Evolutionary conservation across 2,329 filamentous ascomycete species (phyloP).

Genomic region (Metarhizium humberi): DNA sequence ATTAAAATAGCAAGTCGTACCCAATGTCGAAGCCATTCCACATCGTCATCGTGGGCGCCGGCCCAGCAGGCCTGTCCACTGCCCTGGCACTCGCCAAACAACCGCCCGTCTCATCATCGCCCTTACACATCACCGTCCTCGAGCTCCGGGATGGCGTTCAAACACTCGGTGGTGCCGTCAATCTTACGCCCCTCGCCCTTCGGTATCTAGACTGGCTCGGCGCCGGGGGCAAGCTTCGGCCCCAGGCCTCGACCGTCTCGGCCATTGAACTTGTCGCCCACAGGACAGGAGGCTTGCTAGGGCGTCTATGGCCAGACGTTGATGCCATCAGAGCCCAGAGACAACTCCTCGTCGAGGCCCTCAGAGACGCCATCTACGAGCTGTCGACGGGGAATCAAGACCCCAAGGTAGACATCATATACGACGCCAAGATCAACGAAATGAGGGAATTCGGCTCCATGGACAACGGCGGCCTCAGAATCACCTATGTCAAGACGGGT

Average conservation of each 20-base stretch:
- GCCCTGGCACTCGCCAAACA: constrained; percentile 35
- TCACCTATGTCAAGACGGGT: constrained; percentile 1
- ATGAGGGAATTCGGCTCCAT: constrained; percentile 9
- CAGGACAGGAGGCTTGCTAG: constrained; percentile 15
- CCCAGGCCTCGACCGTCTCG: constrained; percentile 9
- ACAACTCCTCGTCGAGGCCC: constrained; percentile 14
- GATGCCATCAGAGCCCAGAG: constrained; percentile 19
- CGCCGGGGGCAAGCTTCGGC: constrained; percentile 16
- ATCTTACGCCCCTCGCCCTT: constrained; percentile 36
- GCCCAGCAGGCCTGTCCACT: constrained; percentile 39
- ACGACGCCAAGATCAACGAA: constrained; percentile 8
- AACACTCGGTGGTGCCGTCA: constrained; percentile 35
- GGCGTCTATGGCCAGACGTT: constrained; percentile 14
- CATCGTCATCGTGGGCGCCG: constrained; percentile 37
- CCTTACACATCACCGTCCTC: constrained; percentile 29
- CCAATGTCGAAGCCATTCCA: constrained; percentile 3
- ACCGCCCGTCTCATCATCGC: constrained; percentile 21
- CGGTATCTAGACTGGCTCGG: constrained; percentile 32
- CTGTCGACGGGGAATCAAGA: not conserved
- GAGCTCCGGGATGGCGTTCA: constrained; percentile 35
- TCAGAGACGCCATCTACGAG: constrained; percentile 10
- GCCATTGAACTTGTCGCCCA: constrained; percentile 20
- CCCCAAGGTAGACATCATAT: constrained; percentile 8
- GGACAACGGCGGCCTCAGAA: constrained; percentile 1
- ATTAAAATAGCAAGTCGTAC: not conserved